phyloP scores from a whole-genome alignment of 23 red algal species.

The Cyanidiococcus yangmingshanensis region DNA sequence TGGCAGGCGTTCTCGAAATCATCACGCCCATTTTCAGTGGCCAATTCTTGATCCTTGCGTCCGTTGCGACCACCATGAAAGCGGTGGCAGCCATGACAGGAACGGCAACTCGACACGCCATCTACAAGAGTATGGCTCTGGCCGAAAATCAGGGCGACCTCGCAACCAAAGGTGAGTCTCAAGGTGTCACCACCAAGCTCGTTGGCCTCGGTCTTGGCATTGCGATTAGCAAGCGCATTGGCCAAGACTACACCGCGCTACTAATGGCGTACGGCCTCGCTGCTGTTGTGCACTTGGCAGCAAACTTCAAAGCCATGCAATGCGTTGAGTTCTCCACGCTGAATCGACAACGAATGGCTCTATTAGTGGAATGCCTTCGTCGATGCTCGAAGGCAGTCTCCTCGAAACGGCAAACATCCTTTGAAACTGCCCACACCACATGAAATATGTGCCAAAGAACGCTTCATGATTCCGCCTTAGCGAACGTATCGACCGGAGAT shows the following conservation, averaged over 20 bases:
- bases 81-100: conserved; percentile 75
- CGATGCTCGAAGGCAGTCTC: neutral
- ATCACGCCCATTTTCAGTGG: conserved; percentile 26
- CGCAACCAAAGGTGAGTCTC: conserved; percentile 90
- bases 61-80: conserved; percentile 30
- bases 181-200: conserved; percentile 91
- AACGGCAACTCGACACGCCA: conserved; percentile 86
- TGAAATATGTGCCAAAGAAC: conserved; percentile 54
- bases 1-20: conserved; percentile 26
- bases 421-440: conserved; percentile 47
- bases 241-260: conserved; percentile 66
- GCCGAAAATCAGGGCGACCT: conserved; percentile 89
- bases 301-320: conserved; percentile 77
- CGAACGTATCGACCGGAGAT: conserved; percentile 45
- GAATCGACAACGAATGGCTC: conserved; percentile 81
- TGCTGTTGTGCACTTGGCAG: conserved; percentile 65
- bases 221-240: conserved; percentile 48
- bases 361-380: conserved; percentile 56
- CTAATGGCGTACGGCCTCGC: conserved; percentile 57
- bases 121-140: conserved; percentile 68
- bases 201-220: conserved; percentile 79
- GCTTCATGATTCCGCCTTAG: conserved; percentile 79
- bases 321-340: conserved; percentile 90
- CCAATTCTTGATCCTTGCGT: conserved; percentile 14
- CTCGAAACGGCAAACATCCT: neutral